phyloP scores from a whole-genome alignment of 768 basidiomycete species.

The Termitomyces sp. region DNA sequence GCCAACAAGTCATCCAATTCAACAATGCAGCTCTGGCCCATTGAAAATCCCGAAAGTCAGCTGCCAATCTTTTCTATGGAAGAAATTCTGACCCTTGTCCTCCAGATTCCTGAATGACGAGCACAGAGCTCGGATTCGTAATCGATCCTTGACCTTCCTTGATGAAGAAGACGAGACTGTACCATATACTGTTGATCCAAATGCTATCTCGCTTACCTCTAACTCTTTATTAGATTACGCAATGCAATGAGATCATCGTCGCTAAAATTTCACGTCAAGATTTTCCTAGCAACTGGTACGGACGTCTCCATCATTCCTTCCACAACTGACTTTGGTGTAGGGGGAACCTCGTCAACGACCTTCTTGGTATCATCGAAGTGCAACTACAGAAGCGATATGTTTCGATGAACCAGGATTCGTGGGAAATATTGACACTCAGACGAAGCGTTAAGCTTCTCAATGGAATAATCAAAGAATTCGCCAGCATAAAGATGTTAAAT shows the following conservation, averaged over 20 bases:
- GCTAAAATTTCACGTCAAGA: constrained; percentile 76
- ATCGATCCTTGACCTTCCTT: constrained; percentile 58
- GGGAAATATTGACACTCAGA: constrained; percentile 44
- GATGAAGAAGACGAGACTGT: constrained; percentile 79
- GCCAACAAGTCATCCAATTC: constrained; percentile 84
- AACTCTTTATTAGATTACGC: constrained; percentile 58
- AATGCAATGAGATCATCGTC: constrained; percentile 71
- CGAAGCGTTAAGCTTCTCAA: constrained; percentile 63
- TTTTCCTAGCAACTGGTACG: constrained; percentile 70
- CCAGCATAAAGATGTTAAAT: constrained; percentile 61
- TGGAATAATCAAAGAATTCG: constrained; percentile 64
- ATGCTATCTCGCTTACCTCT: constrained; percentile 2
- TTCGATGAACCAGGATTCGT: constrained; percentile 34
- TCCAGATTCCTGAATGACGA: constrained; percentile 64
- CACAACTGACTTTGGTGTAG: constrained; percentile 26
- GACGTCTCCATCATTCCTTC: background rate
- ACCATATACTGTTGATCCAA: constrained; percentile 13
- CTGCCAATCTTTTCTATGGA: background rate
- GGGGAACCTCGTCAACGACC: constrained; percentile 51
- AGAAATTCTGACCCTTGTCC: constrained; percentile 3
- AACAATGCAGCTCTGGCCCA: constrained; percentile 73
- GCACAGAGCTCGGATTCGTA: constrained; percentile 60
- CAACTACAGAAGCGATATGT: constrained; percentile 46
- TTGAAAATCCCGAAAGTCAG: constrained; percentile 78
- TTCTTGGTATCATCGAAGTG: constrained; percentile 50